Percentiles rank a stretch among this genome's conserved stretches.
phyloP scores from a whole-genome alignment of 345 rosid species.

The Corymbia maculata region DNA sequence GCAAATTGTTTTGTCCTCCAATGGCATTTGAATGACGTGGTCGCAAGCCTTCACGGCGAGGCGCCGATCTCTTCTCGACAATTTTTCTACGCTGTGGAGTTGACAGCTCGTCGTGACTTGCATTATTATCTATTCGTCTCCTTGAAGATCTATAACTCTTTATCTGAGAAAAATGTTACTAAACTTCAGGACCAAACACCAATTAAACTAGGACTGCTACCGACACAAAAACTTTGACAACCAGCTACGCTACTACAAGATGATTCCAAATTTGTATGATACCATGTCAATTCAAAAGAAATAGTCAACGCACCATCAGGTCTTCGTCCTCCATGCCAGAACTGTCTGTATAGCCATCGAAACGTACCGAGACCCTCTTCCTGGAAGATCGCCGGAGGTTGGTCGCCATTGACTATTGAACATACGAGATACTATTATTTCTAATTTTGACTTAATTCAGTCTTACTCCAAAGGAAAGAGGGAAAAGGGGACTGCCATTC shows the following conservation, averaged over 20 bases:
- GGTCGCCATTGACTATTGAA: slow-evolving; percentile 50
- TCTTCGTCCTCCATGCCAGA: slow-evolving; percentile 96
- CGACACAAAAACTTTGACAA: not conserved
- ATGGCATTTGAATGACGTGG: slow-evolving; percentile 72
- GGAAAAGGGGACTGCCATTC: not conserved
- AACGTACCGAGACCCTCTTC: slow-evolving; percentile 73
- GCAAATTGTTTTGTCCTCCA: slow-evolving; percentile 39
- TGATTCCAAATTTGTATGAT: not conserved
- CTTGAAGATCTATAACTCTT: slow-evolving; percentile 49
- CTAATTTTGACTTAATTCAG: not conserved
- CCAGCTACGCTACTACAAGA: not conserved
- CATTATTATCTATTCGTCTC: slow-evolving; percentile 44
- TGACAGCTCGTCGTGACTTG: slow-evolving; percentile 46
- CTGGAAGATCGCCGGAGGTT: slow-evolving; percentile 96
- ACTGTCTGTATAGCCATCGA: slow-evolving; percentile 75
- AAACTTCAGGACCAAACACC: not conserved
- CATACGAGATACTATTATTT: not conserved
- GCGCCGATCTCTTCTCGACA: slow-evolving; percentile 41
- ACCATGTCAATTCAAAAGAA: not conserved
- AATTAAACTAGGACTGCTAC: not conserved
- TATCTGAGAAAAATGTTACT: slow-evolving; percentile 26
- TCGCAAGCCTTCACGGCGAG: slow-evolving; percentile 98
- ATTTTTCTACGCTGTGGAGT: slow-evolving; percentile 49
- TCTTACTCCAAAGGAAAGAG: not conserved
- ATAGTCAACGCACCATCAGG: slow-evolving; percentile 59